phyloP scores from a whole-genome alignment of 2,329 filamentous ascomycete species.

The Anthostomella pinea region DNA sequence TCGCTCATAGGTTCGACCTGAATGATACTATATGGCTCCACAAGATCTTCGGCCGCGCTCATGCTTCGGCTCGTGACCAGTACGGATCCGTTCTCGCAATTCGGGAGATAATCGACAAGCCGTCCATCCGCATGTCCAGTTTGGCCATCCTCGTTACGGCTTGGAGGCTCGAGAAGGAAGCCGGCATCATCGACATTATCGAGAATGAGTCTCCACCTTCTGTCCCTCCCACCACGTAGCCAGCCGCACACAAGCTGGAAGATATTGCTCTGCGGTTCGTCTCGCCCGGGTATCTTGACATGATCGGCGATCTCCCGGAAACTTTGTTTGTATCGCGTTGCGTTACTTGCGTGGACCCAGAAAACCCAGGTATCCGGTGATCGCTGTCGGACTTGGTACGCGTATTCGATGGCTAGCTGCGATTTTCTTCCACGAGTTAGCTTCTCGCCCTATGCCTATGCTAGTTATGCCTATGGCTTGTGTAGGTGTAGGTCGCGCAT shows the following conservation, averaged over 20 bases:
- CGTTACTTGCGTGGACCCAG: conserved; percentile 33
- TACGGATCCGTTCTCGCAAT: conserved; percentile 29
- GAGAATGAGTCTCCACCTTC: conserved; percentile 31
- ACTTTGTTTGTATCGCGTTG: conserved; percentile 30
- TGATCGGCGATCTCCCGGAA: conserved; percentile 32
- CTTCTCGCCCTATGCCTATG: no score
- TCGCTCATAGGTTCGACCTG: conserved; percentile 8
- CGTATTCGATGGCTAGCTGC: conserved; percentile 18
- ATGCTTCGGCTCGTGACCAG: conserved; percentile 24
- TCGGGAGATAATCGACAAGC: conserved; percentile 25
- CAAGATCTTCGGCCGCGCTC: conserved; percentile 15
- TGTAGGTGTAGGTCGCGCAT: no score
- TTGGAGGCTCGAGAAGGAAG: background rate
- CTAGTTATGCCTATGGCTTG: no score
- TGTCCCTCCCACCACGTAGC: conserved; percentile 29
- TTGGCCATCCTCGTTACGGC: no score
- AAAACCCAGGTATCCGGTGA: conserved; percentile 31
- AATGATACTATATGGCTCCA: conserved; percentile 11
- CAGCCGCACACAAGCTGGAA: conserved; percentile 28
- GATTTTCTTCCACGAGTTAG: no score
- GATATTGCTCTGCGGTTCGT: conserved; percentile 23
- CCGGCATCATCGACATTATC: conserved; percentile 14
- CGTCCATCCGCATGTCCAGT: conserved; percentile 3
- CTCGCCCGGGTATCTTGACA: conserved; percentile 24
- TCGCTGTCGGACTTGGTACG: conserved; percentile 6